Conservation (phyloP, 345 rosid species). For the Clausena lansium region DNA sequence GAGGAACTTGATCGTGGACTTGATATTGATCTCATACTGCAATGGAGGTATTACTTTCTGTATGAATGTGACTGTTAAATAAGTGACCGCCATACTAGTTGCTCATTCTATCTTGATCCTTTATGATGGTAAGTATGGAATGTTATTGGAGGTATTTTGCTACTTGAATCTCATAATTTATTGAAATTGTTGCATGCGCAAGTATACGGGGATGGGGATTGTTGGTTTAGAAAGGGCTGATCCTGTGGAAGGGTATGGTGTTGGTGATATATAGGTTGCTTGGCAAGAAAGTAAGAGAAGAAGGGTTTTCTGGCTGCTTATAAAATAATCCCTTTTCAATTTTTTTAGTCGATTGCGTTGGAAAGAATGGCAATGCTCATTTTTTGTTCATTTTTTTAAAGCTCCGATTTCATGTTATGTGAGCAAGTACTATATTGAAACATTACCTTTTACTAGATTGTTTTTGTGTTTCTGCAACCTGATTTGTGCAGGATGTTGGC, state of each 20-base stretch:
- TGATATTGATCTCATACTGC: slow-evolving; percentile 85
- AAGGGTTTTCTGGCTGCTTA: background rate
- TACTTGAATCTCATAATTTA: background rate
- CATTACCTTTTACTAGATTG: too few species aligned
- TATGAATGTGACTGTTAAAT: background rate
- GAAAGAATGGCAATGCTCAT: background rate
- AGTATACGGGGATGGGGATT: background rate
- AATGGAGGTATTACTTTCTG: slow-evolving; percentile 76
- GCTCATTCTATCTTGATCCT: background rate
- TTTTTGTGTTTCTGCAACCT: background rate
- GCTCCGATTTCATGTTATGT: background rate
- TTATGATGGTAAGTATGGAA: background rate
- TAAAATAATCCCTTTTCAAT: too few species aligned
- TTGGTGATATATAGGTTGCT: background rate
- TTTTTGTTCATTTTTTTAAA: background rate
- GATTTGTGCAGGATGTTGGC: slow-evolving; percentile 79
- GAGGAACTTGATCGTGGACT: slow-evolving; percentile 83
- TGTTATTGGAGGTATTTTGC: background rate
- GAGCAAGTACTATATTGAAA: background rate
- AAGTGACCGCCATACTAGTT: background rate
- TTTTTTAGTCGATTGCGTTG: background rate
- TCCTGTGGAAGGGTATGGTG: background rate
- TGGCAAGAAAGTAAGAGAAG: background rate
- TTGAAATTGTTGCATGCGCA: background rate
- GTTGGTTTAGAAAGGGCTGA: background rate